Evolutionary conservation across 768 basidiomycete genomes (phyloP), one percentile per base, ranked within the genome.

Genomic region (Steccherinum ochraceum): DNA sequence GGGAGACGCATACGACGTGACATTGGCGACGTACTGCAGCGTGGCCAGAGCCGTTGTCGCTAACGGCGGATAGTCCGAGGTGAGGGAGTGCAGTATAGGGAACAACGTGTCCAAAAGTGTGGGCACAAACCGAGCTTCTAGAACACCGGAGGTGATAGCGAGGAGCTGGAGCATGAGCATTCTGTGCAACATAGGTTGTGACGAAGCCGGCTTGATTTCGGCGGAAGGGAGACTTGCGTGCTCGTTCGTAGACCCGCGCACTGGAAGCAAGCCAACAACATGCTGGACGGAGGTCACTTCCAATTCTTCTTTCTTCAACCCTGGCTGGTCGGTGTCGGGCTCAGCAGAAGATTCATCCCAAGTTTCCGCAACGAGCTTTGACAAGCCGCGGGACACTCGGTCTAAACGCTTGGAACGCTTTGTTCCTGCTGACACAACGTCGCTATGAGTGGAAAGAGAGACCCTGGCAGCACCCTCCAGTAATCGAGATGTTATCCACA

Each of bases 1-100:
- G 0, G 90, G 78, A 3, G 91, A 88, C n/a, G 93, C 92, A 59
- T 93, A 94, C 3, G 87, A 91, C 2, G 86, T 83, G 48, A 80
- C 73, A n/a, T 74, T 69, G 5, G 93, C 76, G 26, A 95, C 77
- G 52, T 76, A 83, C 52, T 78, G 66, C 49, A 99, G 73, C 1
- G 92, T 74, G 3, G 84, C 80, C 7, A 85, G 69, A 1, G 86
- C 94, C n/a, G 88, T 87, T 1, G 80, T 73, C 5, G 86, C 83
- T 5, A 95, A 71, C 60, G 84, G 76, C 2, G 80, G 71, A 2
- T 72, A 62, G 0, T 85, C 73, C 1, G 94, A 93, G 25, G 93
- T 82, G 42, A 95, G 70, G 16, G 90, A 90, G 48, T 89, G 86
- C 21, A 99, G 79, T 40, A 96, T 67, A 2, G 90, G 89, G 70